Evolutionary conservation across 2,329 filamentous ascomycete species (phyloP).

Genomic region (Penicillium griseofulvum): DNA sequence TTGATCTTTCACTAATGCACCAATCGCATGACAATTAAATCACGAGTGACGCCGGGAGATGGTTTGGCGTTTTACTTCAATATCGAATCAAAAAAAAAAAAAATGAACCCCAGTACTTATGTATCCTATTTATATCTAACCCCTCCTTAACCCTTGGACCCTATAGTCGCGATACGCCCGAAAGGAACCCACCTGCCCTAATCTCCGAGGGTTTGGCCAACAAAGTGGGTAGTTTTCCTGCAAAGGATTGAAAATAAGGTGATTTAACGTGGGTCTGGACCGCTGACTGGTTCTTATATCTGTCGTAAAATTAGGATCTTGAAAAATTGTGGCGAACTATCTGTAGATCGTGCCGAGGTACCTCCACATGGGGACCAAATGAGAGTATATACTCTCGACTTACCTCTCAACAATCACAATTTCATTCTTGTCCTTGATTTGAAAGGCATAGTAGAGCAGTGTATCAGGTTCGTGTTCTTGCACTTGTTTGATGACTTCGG

Average conservation of each 20-base stretch:
- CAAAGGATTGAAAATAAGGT: slow-evolving; percentile 26
- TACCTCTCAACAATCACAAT: slow-evolving; percentile 37
- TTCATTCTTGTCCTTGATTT: slow-evolving; percentile 28
- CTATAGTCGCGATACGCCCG: slow-evolving; percentile 24
- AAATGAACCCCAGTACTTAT: neutral
- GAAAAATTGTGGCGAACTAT: neutral
- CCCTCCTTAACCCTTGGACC: neutral
- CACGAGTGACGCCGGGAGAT: slow-evolving; percentile 12
- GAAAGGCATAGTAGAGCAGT: slow-evolving; percentile 31
- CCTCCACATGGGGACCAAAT: neutral
- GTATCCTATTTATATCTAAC: slow-evolving; percentile 18
- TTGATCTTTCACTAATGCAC: slow-evolving; percentile 10
- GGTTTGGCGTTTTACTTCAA: neutral
- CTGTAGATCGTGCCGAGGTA: slow-evolving; percentile 15
- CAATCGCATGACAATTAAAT: slow-evolving; percentile 21
- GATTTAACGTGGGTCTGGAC: slow-evolving; percentile 24
- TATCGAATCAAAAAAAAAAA: neutral
- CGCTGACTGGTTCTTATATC: slow-evolving; percentile 29
- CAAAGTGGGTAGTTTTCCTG: slow-evolving; percentile 16
- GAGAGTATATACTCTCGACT: neutral
- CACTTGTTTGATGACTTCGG: slow-evolving; percentile 29
- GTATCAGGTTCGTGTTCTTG: slow-evolving; percentile 33
- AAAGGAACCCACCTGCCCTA: slow-evolving; percentile 22
- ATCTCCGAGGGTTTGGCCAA: slow-evolving; percentile 26
- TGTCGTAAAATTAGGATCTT: slow-evolving; percentile 6